A percentile compares a stretch with the other conserved stretches of the same genome.
These are phyloP conservation scores for Orbilia ellipsospora DNA, from an alignment of 2,329 filamentous ascomycete species.

Conservation along the genomic window DNA sequence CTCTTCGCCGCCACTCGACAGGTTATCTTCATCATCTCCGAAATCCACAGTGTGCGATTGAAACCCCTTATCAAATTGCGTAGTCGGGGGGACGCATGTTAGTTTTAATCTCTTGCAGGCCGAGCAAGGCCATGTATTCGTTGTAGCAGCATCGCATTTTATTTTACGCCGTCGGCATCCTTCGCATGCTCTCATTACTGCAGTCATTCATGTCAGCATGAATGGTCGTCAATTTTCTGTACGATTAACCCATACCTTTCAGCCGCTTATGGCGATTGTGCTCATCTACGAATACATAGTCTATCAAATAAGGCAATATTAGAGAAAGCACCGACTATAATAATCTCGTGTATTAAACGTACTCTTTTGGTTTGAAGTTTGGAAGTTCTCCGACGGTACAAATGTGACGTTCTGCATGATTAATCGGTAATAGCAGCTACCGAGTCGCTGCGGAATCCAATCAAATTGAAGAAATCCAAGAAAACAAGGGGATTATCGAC, in stretches of 20 bases:
- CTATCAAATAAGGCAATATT: slow-evolving; percentile 64
- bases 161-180: slow-evolving; percentile 95
- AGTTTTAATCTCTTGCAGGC: slow-evolving; percentile 92
- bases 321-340: slow-evolving; percentile 55
- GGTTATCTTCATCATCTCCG: slow-evolving; percentile 62
- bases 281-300: slow-evolving; percentile 99
- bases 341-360: slow-evolving; percentile 17
- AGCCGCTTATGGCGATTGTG: slow-evolving; percentile 97
- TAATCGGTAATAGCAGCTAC: slow-evolving; percentile 22
- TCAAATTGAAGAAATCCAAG: slow-evolving; percentile 2
- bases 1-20: slow-evolving; percentile 61
- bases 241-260: slow-evolving; percentile 72
- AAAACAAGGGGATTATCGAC: too few species aligned
- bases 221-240: background rate
- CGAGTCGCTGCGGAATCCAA: slow-evolving; percentile 23
- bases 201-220: slow-evolving; percentile 9
- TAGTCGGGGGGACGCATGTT: slow-evolving; percentile 88
- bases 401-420: slow-evolving; percentile 59
- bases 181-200: slow-evolving; percentile 97
- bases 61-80: slow-evolving; percentile 74
- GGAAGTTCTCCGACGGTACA: slow-evolving; percentile 55
- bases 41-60: slow-evolving; percentile 62
- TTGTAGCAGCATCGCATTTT: slow-evolving; percentile 96
- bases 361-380: slow-evolving; percentile 41
- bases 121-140: slow-evolving; percentile 96